phyloP scores from a whole-genome alignment of 2,329 filamentous ascomycete species.

The Cladosporium oxysporum region DNA sequence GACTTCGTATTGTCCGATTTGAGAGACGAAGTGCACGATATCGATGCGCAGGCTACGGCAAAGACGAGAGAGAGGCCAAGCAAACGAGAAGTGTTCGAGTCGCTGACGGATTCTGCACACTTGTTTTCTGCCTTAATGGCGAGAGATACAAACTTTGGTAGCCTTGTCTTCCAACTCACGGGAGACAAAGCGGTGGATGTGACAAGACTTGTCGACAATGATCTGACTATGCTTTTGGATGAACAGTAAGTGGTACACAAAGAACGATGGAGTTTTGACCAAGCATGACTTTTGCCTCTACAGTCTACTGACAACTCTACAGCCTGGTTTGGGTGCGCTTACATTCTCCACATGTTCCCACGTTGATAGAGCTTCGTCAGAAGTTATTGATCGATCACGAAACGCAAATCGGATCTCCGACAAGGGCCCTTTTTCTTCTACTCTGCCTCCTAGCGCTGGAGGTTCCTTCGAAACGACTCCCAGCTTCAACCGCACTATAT shows the following conservation, averaged over 20 bases:
- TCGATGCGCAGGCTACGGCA: neutral
- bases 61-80: neutral
- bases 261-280: too few relatives aligned
- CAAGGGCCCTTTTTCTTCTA: slow-evolving; percentile 15
- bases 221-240: slow-evolving; percentile 1
- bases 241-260: slow-evolving; percentile 11
- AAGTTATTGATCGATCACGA: neutral
- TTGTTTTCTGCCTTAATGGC: slow-evolving; percentile 20
- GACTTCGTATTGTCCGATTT: slow-evolving; percentile 22
- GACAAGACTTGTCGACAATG: neutral
- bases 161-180: neutral
- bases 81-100: slow-evolving; percentile 18
- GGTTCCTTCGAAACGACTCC: slow-evolving; percentile 11
- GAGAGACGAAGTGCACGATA: neutral
- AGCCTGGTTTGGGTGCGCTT: slow-evolving; percentile 24
- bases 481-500: neutral
- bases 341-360: slow-evolving; percentile 22
- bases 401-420: neutral
- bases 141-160: slow-evolving; percentile 15
- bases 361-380: slow-evolving; percentile 8
- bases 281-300: neutral
- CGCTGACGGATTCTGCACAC: slow-evolving; percentile 19
- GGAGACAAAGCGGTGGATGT: neutral
- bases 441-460: slow-evolving; percentile 19
- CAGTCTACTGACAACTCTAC: neutral